Evolutionary conservation across 169 alveolate species (phyloP).

Genomic region (Cryptosporidium tyzzeri): DNA sequence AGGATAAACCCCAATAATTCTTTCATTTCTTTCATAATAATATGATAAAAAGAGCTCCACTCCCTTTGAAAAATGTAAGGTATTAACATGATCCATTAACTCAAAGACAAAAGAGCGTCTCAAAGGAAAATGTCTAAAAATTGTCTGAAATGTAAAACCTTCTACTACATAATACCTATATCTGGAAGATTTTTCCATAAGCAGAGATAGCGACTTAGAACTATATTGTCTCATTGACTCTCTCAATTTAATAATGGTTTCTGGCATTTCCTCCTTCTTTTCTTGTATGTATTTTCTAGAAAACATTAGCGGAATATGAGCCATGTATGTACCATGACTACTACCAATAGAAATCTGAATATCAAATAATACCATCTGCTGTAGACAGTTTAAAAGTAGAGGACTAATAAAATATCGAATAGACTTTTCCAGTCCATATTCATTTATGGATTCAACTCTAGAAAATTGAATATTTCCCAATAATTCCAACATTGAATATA

Average conservation of each 20-base stretch:
- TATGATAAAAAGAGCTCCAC: conserved; percentile 54
- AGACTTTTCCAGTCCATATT: conserved; percentile 38
- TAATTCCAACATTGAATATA: conserved; percentile 26
- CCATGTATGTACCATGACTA: conserved; percentile 63
- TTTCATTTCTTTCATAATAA: conserved; percentile 59
- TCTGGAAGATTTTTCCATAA: conserved; percentile 60
- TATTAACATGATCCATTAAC: conserved; percentile 54
- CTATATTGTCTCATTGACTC: conserved; percentile 65
- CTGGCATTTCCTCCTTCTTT: conserved; percentile 59
- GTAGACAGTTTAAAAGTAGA: conserved; percentile 12
- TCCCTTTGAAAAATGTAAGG: conserved; percentile 42
- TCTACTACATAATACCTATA: conserved; percentile 42
- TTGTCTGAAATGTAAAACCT: conserved; percentile 47
- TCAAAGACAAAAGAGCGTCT: conserved; percentile 72
- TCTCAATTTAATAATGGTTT: conserved; percentile 36
- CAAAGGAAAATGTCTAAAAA: conserved; percentile 59
- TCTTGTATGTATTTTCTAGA: not conserved
- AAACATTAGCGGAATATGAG: conserved; percentile 66
- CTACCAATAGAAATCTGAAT: conserved; percentile 68
- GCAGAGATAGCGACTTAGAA: conserved; percentile 14
- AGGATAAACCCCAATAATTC: conserved; percentile 58
- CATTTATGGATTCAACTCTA: conserved; percentile 25
- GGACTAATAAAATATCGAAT: conserved; percentile 37
- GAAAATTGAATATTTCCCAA: conserved; percentile 61
- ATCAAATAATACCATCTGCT: conserved; percentile 52